Percentiles rank a stretch among this genome's conserved stretches.
phyloP scores from a whole-genome alignment of 345 rosid genomes.

The Pelargonium nanum region DNA sequence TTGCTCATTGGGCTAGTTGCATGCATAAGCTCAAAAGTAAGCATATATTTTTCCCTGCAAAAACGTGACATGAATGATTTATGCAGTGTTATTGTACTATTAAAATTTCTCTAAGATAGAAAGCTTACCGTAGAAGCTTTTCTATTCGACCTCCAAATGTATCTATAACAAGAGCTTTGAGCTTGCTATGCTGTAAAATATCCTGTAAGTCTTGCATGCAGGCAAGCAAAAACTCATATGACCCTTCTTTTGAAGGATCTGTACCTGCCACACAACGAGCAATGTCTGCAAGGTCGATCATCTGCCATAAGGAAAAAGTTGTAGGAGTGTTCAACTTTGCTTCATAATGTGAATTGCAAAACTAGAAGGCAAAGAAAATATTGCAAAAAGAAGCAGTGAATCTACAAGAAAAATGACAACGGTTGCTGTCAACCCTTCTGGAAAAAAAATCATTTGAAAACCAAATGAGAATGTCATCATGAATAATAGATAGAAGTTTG shows the following conservation, averaged over 20 bases:
- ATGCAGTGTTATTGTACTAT: background rate
- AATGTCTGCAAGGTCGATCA: conserved; percentile 74
- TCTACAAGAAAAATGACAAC: background rate
- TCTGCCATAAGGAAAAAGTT: conserved; percentile 26
- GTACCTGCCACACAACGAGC: conserved; percentile 69
- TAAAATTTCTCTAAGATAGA: conserved; percentile 6
- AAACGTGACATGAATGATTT: background rate
- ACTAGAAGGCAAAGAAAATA: background rate
- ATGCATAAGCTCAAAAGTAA: conserved; percentile 38
- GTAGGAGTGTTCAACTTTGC: background rate
- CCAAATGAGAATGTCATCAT: background rate
- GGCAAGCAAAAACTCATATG: conserved; percentile 53
- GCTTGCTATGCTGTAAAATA: conserved; percentile 53
- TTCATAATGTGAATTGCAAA: conserved; percentile 1
- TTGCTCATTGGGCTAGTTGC: conserved; percentile 29
- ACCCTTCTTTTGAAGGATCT: conserved; percentile 48
- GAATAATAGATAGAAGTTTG: background rate
- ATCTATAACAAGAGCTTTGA: conserved; percentile 70
- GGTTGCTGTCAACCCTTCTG: background rate
- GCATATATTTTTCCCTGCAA: conserved; percentile 66
- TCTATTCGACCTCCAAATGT: conserved; percentile 73
- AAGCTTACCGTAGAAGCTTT: conserved; percentile 50
- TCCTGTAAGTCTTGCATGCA: conserved; percentile 76
- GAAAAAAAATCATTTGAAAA: too few species aligned
- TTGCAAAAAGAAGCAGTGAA: background rate